Evolutionary conservation across 768 basidiomycete species (phyloP).

Genomic region (Amanita rubescens): DNA sequence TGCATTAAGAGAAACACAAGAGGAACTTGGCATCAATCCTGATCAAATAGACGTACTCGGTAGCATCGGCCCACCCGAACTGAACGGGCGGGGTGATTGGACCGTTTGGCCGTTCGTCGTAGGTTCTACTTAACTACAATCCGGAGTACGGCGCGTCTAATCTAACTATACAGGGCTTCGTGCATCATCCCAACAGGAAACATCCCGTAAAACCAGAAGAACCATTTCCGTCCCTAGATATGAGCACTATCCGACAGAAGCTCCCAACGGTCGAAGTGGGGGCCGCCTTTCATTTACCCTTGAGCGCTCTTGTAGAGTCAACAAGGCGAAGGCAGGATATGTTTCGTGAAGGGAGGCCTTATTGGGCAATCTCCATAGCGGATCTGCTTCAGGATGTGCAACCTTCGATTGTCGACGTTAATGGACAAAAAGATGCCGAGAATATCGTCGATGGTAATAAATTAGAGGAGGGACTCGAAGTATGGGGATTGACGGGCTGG

Average conservation of each 20-base stretch:
- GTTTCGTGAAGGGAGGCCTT: slow-evolving; percentile 52
- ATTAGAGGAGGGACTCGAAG: slow-evolving; percentile 47
- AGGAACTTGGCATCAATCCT: slow-evolving; percentile 64
- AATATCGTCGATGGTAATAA: slow-evolving; percentile 32
- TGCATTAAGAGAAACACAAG: slow-evolving; percentile 66
- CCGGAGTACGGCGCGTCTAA: background rate
- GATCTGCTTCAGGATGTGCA: slow-evolving; percentile 33
- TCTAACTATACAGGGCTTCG: slow-evolving; percentile 18
- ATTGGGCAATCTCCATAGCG: slow-evolving; percentile 62
- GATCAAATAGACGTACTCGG: slow-evolving; percentile 60
- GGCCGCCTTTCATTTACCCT: slow-evolving; percentile 63
- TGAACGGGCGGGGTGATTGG: slow-evolving; percentile 48
- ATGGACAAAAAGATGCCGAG: slow-evolving; percentile 18
- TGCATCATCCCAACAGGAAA: slow-evolving; percentile 13
- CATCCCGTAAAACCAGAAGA: slow-evolving; percentile 16
- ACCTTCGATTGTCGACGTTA: background rate
- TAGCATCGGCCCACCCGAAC: slow-evolving; percentile 52
- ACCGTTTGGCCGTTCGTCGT: slow-evolving; percentile 76
- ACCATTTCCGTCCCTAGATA: slow-evolving; percentile 54
- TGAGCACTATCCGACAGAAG: slow-evolving; percentile 35
- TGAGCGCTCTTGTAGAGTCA: slow-evolving; percentile 41
- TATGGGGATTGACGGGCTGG: slow-evolving; percentile 85
- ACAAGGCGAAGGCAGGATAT: slow-evolving; percentile 40
- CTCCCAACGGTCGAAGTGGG: slow-evolving; percentile 61
- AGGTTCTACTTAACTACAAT: slow-evolving; percentile 21